Base-by-base conservation (phyloP, 352 stramenopile species). In the Poterioochromonas sp. region DNA sequence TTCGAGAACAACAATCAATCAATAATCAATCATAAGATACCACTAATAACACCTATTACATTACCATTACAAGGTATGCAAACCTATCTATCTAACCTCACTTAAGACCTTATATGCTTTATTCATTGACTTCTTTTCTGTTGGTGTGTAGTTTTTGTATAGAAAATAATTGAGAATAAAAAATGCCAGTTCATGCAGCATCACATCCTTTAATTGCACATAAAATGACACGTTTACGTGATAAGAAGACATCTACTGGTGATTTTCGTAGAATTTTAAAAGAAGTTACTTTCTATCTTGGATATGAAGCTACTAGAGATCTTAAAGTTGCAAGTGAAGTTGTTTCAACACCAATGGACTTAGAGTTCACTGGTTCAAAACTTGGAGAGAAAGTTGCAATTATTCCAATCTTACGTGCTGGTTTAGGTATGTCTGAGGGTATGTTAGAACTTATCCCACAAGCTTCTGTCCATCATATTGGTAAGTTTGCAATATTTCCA, bases 231-330 rank as follows among this genome's bases (percentile, higher is more conserved):
- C 94, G 97, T 79, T 88, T 99, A 41, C 91, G 95, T n/a, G 92
- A 95, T 60, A 92, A 93, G 64, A 87, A 88, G 80, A 98, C 94
- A 0, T 86, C 90, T 62, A 91, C 91, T 74, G 90, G 87, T 54
- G 86, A 96, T 20, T 98, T 98, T 82, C 92, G 95, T 76, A 84
- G 92, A 73, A 83, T 97, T n/a, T 85, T 98, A 71, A 90, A 92
- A 60, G 94, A 98, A 87, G 90, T 99, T 62, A 98, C 94, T 39
- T 98, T 97, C 80, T 97, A 98, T 81, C 85, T 99, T 29, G 95
- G 93, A 82, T 98, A 89, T 79, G 92, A 89, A 80, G 88, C 69
- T 34, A 85, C 78, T 34, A 83, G 77, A 62, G 49, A 51, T 0
- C 64, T 82, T 47, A 44, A 79, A 34, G 58, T 85, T 29, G 49